Conservation (phyloP, 495 filamentous ascomycete genomes). For the Neohortaea acidophila region DNA sequence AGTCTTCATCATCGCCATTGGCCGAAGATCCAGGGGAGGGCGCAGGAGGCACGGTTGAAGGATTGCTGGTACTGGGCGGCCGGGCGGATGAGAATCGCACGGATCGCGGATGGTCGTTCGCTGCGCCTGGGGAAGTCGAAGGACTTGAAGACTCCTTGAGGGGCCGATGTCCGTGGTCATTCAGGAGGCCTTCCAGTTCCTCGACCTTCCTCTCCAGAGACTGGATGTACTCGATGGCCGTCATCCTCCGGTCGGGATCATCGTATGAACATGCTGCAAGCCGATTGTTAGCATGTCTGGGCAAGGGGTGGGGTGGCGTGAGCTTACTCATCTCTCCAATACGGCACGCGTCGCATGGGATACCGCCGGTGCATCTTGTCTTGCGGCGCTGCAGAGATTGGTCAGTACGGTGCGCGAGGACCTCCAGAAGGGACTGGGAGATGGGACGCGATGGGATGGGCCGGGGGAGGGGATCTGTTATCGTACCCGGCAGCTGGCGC, state of each 20-base stretch:
- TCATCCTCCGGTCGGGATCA: slow-evolving; percentile 9
- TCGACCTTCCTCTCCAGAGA: slow-evolving; percentile 12
- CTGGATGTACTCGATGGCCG: slow-evolving; percentile 11
- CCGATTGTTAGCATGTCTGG: neutral
- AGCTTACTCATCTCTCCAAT: slow-evolving; percentile 7
- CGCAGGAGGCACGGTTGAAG: too few species aligned
- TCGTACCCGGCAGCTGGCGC: slow-evolving; percentile 2
- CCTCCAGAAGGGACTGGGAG: neutral
- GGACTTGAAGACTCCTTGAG: too few species aligned
- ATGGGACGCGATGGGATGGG: too few species aligned
- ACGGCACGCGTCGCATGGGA: slow-evolving; percentile 9
- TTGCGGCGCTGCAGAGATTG: slow-evolving; percentile 7
- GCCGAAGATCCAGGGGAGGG: too few species aligned
- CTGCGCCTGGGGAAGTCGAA: too few species aligned
- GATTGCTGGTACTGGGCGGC: too few species aligned
- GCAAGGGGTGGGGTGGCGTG: neutral
- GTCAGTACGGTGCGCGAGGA: neutral
- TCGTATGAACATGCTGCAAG: slow-evolving; percentile 9
- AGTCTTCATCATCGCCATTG: too few species aligned
- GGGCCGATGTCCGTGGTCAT: too few species aligned
- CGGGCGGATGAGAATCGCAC: too few species aligned
- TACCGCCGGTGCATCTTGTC: slow-evolving; percentile 6
- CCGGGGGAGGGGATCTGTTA: too few species aligned
- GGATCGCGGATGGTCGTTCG: too few species aligned
- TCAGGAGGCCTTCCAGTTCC: slow-evolving; percentile 2